Percentiles rank a stretch among this genome's conserved stretches.
Conservation (phyloP, 2,329 filamentous ascomycete genomes). For the Kalaharituber pfeilii region DNA sequence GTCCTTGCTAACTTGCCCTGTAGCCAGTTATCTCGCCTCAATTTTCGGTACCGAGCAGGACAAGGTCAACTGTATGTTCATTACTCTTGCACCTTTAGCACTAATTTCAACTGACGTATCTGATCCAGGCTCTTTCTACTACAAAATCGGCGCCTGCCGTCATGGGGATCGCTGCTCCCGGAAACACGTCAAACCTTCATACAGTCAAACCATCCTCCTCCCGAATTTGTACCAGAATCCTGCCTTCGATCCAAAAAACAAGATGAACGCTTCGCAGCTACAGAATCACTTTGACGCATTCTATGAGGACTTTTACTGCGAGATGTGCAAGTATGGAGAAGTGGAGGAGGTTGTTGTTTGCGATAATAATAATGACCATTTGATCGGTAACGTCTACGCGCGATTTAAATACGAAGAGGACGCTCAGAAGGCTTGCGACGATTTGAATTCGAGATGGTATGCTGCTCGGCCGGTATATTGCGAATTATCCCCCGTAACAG, state of each 20-base stretch:
- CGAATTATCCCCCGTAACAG: constrained; percentile 89
- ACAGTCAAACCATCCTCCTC: constrained; percentile 92
- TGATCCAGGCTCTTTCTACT: constrained; percentile 71
- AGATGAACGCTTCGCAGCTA: constrained; percentile 89
- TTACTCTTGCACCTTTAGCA: background rate
- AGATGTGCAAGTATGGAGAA: constrained; percentile 97
- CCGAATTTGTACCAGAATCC: constrained; percentile 99
- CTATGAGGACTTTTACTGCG: constrained; percentile 99
- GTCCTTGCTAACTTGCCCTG: constrained; percentile 37
- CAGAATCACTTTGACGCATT: constrained; percentile 99
- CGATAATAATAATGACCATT: constrained; percentile 98
- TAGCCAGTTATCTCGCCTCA: constrained; percentile 88
- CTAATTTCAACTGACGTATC: background rate
- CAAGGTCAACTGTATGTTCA: constrained; percentile 37
- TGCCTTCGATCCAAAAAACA: constrained; percentile 87
- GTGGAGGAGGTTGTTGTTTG: constrained; percentile 95
- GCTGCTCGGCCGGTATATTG: constrained; percentile 94
- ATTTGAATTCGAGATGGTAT: constrained; percentile 90
- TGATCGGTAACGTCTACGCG: constrained; percentile 98
- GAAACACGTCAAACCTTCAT: constrained; percentile 98
- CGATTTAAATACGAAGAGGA: constrained; percentile 99
- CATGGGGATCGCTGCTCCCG: constrained; percentile 96
- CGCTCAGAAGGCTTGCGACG: constrained; percentile 83
- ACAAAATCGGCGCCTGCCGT: constrained; percentile 98
- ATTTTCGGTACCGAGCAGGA: constrained; percentile 99